phyloP scores from a whole-genome alignment of 768 basidiomycete species.

The Tylopilus sp. region DNA sequence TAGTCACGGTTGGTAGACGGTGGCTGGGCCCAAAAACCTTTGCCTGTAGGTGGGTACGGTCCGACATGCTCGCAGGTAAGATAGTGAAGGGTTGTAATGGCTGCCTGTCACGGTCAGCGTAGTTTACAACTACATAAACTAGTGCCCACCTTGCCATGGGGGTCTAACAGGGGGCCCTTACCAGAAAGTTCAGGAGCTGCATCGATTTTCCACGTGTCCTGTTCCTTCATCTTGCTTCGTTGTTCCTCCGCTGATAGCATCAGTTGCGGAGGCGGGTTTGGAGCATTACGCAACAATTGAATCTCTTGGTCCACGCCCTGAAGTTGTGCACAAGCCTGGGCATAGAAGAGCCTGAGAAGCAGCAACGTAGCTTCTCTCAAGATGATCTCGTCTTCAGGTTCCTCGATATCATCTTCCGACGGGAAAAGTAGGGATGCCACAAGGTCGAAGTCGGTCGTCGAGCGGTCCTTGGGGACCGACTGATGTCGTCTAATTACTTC shows the following conservation, averaged over 20 bases:
- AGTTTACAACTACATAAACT: not conserved
- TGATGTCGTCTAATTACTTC: constrained; percentile 59
- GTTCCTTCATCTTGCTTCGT: constrained; percentile 38
- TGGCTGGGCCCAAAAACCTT: constrained; percentile 85
- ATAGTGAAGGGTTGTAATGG: constrained; percentile 92
- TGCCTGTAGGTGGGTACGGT: constrained; percentile 69
- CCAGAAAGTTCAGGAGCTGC: constrained; percentile 41
- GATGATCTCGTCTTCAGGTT: constrained; percentile 60
- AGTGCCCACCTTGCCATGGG: constrained; percentile 64
- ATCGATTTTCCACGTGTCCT: constrained; percentile 75
- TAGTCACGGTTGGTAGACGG: constrained; percentile 89
- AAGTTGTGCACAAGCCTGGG: constrained; percentile 63
- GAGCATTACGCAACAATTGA: constrained; percentile 59
- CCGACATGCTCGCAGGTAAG: constrained; percentile 63
- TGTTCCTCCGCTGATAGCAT: constrained; percentile 35
- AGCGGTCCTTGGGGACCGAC: constrained; percentile 28
- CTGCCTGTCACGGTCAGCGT: constrained; percentile 37
- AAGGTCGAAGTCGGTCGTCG: constrained; percentile 56
- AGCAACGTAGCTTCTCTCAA: constrained; percentile 65
- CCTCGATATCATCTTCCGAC: constrained; percentile 39
- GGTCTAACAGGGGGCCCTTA: constrained; percentile 67
- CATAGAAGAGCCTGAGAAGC: constrained; percentile 71
- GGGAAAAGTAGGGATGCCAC: constrained; percentile 59
- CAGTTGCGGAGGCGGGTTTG: constrained; percentile 35
- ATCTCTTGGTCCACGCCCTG: constrained; percentile 70